Evolutionary conservation across 2,329 filamentous ascomycete species (phyloP), one percentile per base, ranked within the genome.

Genomic region (Emergomyces orientalis): DNA sequence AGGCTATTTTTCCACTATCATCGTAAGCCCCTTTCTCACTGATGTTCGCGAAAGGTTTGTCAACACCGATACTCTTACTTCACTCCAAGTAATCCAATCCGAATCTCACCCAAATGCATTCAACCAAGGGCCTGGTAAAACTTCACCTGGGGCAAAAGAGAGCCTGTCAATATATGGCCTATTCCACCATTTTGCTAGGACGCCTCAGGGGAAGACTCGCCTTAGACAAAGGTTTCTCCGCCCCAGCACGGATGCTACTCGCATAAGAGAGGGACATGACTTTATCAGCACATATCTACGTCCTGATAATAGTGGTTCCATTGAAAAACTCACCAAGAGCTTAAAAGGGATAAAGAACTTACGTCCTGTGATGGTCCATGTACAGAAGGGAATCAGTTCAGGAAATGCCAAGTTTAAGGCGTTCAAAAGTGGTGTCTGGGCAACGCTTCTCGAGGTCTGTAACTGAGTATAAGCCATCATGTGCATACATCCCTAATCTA

Each of bases 31-130:
- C 32, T 51, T 14, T 25, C 17, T 22, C 49, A 64, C 25, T 69
- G 49, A 55, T 74, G 76, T 45, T 72, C 80, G 61, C 78, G 78
- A 59, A 27, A 90, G 93, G 86, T 90, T 94, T 69, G 80, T 97
- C 67, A 94, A 90, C 68, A 78, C 83, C 2, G 91, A 97, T 70
- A 89, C 92, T 0, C 78, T 97, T 51, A 76, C 85, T 17, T 91
- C 91, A 1, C 81, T 99, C 9, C 93, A 97, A 69, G 90, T 99
- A 34, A 80, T 96, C 32, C 87, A 88, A 62, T 86, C 88, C 1
- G 92, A 97, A 72, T 84, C 84, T 13, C 91, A 96, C 73, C 92
- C 90, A 4, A 91, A 91, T 70, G 86, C 84, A 57, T 88, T 93
- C 65, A 89, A 87, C 68, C 87, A 88, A 75, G 89, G 88, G 0